phyloP scores from a whole-genome alignment of 306 rosid genomes.

The Cucumis melo region DNA sequence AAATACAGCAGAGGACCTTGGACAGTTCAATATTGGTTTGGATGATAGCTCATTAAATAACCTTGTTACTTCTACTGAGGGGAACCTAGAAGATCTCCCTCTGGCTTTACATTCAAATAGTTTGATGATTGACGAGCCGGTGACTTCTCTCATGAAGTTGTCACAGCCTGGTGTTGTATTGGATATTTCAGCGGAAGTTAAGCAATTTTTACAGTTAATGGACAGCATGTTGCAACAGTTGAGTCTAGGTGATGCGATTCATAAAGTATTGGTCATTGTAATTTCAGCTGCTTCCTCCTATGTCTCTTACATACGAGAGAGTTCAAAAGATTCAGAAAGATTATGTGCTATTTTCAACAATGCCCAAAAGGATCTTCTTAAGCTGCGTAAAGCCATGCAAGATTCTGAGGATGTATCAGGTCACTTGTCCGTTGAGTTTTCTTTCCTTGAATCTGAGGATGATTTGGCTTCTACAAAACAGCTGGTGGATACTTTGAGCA shows the following conservation, averaged over 20 bases:
- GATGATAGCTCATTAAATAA: slow-evolving; percentile 78
- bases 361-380: slow-evolving; percentile 56
- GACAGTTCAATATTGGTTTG: slow-evolving; percentile 88
- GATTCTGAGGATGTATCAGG: slow-evolving; percentile 29
- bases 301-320: slow-evolving; percentile 34
- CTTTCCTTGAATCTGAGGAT: slow-evolving; percentile 36
- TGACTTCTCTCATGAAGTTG: slow-evolving; percentile 44
- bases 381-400: slow-evolving; percentile 34
- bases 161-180: slow-evolving; percentile 48
- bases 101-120: slow-evolving; percentile 56
- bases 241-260: slow-evolving; percentile 44
- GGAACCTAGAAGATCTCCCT: slow-evolving; percentile 88
- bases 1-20: slow-evolving; percentile 93
- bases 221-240: slow-evolving; percentile 51
- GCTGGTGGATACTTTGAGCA: slow-evolving; percentile 60
- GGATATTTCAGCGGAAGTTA: slow-evolving; percentile 58
- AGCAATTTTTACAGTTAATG: slow-evolving; percentile 56
- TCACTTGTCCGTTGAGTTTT: slow-evolving; percentile 26
- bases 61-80: slow-evolving; percentile 72
- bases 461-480: slow-evolving; percentile 50
- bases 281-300: slow-evolving; percentile 63
- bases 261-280: slow-evolving; percentile 47
- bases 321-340: slow-evolving; percentile 31
- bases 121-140: slow-evolving; percentile 42
- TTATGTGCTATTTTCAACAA: slow-evolving; percentile 34